Conservation (phyloP, 2,329 filamentous ascomycete species). For the Fusarium sp. region DNA sequence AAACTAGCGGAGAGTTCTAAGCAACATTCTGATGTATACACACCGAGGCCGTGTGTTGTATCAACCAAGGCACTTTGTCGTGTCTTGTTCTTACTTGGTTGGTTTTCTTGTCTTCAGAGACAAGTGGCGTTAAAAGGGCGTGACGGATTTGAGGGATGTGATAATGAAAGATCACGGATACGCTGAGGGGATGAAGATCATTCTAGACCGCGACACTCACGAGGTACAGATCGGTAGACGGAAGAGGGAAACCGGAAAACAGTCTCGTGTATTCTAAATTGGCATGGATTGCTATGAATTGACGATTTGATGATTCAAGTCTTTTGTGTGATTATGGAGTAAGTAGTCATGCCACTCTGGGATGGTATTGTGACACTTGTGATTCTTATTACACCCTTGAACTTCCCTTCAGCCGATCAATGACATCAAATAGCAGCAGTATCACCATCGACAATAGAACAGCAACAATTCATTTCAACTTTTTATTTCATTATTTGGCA, state of each 20-base stretch:
- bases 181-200: background rate
- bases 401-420: background rate
- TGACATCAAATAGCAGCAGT: background rate
- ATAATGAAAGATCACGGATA: background rate
- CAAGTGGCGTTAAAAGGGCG: background rate
- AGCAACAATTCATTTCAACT: conserved; percentile 5
- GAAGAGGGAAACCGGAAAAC: background rate
- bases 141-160: background rate
- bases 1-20: background rate
- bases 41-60: background rate
- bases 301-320: background rate
- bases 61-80: background rate
- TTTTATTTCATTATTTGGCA: conserved; percentile 27
- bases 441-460: background rate
- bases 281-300: background rate
- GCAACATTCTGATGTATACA: background rate
- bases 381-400: background rate
- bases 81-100: background rate
- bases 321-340: background rate
- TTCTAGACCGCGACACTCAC: background rate
- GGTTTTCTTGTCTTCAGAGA: background rate
- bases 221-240: background rate
- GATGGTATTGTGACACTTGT: background rate
- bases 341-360: background rate
- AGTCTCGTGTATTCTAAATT: background rate